Evolutionary conservation across 2,329 filamentous ascomycete genomes (phyloP).

Genomic region (Aspergillus pseudoglaucus): DNA sequence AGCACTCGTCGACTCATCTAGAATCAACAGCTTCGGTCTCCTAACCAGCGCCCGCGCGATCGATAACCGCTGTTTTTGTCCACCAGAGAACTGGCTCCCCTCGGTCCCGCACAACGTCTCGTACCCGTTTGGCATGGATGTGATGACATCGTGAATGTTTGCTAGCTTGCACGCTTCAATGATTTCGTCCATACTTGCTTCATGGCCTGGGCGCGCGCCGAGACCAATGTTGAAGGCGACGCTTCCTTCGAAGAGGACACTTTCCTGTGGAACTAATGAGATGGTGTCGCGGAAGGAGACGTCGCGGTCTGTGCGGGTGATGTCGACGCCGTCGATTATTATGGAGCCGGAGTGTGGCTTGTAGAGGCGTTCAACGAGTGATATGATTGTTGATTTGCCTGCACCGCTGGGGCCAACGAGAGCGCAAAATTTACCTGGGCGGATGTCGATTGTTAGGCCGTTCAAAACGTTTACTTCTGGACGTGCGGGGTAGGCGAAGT

Average conservation of each 20-base stretch:
- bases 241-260: constrained; percentile 42
- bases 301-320: constrained; percentile 47
- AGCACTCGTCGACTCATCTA: constrained; percentile 57
- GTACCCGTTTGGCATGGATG: constrained; percentile 57
- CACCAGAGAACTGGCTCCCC: constrained; percentile 50
- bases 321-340: constrained; percentile 39
- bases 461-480: constrained; percentile 53
- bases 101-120: constrained; percentile 53
- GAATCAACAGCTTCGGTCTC: constrained; percentile 48
- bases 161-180: constrained; percentile 60
- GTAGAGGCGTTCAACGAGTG: constrained; percentile 51
- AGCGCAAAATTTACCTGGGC: constrained; percentile 55
- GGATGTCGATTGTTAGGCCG: constrained; percentile 51
- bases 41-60: constrained; percentile 54
- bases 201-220: constrained; percentile 46
- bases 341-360: constrained; percentile 29
- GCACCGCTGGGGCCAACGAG: constrained; percentile 61
- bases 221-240: constrained; percentile 43
- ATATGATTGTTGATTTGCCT: constrained; percentile 61
- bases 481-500: constrained; percentile 61
- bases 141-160: constrained; percentile 65
- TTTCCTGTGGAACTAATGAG: constrained; percentile 44
- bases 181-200: constrained; percentile 55
- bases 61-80: constrained; percentile 53
- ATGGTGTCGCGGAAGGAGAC: constrained; percentile 40